phyloP scores from a whole-genome alignment of 2,329 filamentous ascomycete species.

The Fusarium neocosmosporiellum region DNA sequence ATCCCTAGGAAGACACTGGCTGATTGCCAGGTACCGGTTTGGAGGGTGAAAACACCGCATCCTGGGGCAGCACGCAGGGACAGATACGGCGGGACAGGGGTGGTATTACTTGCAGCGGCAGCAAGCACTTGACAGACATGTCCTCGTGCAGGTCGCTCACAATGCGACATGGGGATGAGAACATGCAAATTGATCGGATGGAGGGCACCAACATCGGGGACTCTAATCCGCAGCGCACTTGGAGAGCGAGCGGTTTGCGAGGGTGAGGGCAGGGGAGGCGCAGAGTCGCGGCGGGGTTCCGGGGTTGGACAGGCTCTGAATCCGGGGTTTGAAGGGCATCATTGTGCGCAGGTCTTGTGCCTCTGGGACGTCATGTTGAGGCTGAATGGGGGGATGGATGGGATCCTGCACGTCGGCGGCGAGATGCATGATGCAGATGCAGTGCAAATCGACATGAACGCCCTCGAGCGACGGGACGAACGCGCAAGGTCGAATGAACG shows the following conservation, averaged over 20 bases:
- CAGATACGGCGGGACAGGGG: constrained; percentile 15
- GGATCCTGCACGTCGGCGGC: constrained; percentile 37
- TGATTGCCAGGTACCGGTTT: constrained; percentile 15
- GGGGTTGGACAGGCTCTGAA: neutral
- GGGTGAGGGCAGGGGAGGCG: constrained; percentile 25
- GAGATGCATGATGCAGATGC: constrained; percentile 40
- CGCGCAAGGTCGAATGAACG: constrained; percentile 15
- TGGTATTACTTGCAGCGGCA: constrained; percentile 42
- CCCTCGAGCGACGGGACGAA: constrained; percentile 31
- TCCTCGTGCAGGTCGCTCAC: constrained; percentile 36
- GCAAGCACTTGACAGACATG: constrained; percentile 39
- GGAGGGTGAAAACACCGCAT: constrained; percentile 4
- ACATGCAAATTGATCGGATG: constrained; percentile 25
- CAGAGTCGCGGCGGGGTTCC: constrained; percentile 11
- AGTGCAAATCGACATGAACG: constrained; percentile 32
- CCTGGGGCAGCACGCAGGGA: neutral
- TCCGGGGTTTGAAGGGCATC: constrained; percentile 9
- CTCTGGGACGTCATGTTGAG: constrained; percentile 35
- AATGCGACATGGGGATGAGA: constrained; percentile 32
- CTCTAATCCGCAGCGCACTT: neutral
- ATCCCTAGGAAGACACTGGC: neutral
- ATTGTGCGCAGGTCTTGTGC: neutral
- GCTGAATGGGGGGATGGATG: constrained; percentile 28
- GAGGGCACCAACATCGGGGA: constrained; percentile 26
- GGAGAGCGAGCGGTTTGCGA: neutral